Percentiles rank a stretch among this genome's conserved stretches.
phyloP scores from a whole-genome alignment of 2,329 filamentous ascomycete species.

The Pochonia chlamydosporia region DNA sequence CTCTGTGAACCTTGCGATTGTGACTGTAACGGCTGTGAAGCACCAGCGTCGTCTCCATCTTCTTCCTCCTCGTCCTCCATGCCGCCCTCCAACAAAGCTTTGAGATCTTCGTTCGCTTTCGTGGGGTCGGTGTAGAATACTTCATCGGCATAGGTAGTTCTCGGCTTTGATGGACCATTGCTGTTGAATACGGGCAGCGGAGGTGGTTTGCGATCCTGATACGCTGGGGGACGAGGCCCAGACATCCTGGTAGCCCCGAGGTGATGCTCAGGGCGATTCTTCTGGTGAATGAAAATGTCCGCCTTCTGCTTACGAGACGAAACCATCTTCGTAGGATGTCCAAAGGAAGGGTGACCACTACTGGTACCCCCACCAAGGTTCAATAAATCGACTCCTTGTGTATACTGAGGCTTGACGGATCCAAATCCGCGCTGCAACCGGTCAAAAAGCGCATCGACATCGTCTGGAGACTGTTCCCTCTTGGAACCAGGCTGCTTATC shows the following conservation, averaged over 20 bases:
- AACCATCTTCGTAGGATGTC: constrained; percentile 36
- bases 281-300: constrained; percentile 48
- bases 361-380: not conserved
- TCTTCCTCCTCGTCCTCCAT: constrained; percentile 67
- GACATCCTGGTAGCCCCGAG: constrained; percentile 38
- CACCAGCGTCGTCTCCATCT: constrained; percentile 29
- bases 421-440: constrained; percentile 24
- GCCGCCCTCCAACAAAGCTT: constrained; percentile 74
- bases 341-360: constrained; percentile 23
- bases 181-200: constrained; percentile 45
- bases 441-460: constrained; percentile 26
- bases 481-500: not conserved
- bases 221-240: constrained; percentile 41
- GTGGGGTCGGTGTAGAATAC: constrained; percentile 62
- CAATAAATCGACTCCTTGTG: constrained; percentile 7
- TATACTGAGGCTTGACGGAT: constrained; percentile 18
- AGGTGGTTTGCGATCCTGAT: constrained; percentile 40
- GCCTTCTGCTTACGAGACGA: constrained; percentile 51
- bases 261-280: constrained; percentile 52
- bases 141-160: constrained; percentile 30
- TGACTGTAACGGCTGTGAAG: not conserved
- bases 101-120: constrained; percentile 71
- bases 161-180: constrained; percentile 10
- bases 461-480: constrained; percentile 21
- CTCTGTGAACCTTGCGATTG: not conserved